Percentiles rank a stretch among this genome's conserved stretches.
Conservation (phyloP, 2,329 filamentous ascomycete species). For the Corinectria fuckeliana region DNA sequence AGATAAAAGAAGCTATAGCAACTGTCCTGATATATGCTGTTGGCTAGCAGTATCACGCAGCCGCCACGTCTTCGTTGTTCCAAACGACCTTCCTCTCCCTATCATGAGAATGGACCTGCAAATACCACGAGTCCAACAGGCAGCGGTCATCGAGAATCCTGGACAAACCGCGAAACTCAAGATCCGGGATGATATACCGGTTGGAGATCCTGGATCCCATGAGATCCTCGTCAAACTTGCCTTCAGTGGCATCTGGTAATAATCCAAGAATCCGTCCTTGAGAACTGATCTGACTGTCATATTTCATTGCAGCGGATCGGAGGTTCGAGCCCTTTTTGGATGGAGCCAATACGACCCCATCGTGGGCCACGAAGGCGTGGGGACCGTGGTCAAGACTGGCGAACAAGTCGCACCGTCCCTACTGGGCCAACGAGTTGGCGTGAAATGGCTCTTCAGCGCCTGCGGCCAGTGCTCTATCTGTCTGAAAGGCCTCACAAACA, state of each 20-base stretch:
- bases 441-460: conserved; percentile 54
- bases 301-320: conserved; percentile 37
- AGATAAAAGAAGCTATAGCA: no score
- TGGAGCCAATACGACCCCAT: conserved; percentile 37
- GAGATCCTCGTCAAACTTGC: conserved; percentile 29
- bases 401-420: conserved; percentile 34
- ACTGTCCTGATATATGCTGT: no score
- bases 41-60: no score
- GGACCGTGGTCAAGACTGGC: conserved; percentile 40
- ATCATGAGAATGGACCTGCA: background rate
- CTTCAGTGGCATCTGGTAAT: conserved; percentile 32
- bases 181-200: conserved; percentile 9
- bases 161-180: conserved; percentile 12
- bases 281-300: background rate
- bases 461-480: conserved; percentile 48
- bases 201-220: background rate
- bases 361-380: conserved; percentile 43
- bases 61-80: background rate
- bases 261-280: background rate
- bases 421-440: conserved; percentile 46
- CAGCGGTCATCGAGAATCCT: conserved; percentile 25
- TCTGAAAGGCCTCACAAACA: conserved; percentile 43
- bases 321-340: conserved; percentile 39
- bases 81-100: background rate
- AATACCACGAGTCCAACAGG: conserved; percentile 16